A percentile compares a stretch with the other conserved stretches of the same genome.
Conservation (phyloP, 1,284 basidiomycete genomes). For the Microbotryum violaceum region DNA sequence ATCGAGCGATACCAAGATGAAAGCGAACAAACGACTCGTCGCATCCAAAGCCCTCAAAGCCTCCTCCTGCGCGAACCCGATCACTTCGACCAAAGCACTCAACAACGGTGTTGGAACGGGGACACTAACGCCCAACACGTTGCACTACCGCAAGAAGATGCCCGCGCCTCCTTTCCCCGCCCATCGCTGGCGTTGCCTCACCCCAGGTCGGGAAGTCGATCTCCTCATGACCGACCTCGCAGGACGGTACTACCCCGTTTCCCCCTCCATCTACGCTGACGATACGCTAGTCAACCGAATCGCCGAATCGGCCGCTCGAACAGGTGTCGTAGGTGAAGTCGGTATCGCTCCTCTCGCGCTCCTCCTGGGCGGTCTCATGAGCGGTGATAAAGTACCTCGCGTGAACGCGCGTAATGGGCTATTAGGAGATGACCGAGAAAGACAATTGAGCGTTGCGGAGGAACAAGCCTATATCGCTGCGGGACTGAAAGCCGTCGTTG, state of each 20-base stretch:
- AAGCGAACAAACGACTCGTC: too few species aligned
- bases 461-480: too few species aligned
- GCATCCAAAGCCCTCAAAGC: neutral
- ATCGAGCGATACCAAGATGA: too few species aligned
- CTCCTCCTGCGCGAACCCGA: neutral
- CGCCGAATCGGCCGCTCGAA: neutral
- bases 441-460: too few species aligned
- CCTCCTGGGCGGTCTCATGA: constrained; percentile 11
- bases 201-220: constrained; percentile 8
- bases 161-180: constrained; percentile 16
- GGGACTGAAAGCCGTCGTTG: too few species aligned
- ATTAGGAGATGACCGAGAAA: neutral
- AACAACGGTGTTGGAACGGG: neutral
- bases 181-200: constrained; percentile 18
- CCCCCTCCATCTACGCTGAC: neutral
- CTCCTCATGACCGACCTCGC: constrained; percentile 14
- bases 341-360: constrained; percentile 15
- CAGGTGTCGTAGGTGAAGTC: constrained; percentile 15
- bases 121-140: neutral
- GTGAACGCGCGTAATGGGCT: neutral
- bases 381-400: neutral
- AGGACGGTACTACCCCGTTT: constrained; percentile 18
- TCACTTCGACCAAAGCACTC: neutral
- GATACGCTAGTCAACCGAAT: neutral
- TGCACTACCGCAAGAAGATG: neutral